Evolutionary conservation across 306 rosid species (phyloP).

Genomic region (Inga leiocalycina): DNA sequence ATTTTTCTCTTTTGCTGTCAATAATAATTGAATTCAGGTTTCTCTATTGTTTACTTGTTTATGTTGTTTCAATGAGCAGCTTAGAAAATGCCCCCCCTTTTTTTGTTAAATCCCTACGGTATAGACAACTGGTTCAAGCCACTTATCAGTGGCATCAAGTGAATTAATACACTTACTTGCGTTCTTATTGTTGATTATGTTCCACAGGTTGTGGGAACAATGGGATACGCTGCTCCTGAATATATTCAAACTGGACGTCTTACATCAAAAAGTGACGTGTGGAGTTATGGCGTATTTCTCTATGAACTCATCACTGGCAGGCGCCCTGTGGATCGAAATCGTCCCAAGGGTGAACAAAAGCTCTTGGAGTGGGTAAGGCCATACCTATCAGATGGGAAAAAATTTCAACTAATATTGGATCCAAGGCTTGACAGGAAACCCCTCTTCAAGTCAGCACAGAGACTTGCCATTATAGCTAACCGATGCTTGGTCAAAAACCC

Average conservation of each 20-base stretch:
- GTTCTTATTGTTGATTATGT: constrained; percentile 37
- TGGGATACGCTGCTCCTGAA: constrained; percentile 99
- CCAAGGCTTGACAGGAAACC: constrained; percentile 85
- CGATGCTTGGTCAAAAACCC: constrained; percentile 78
- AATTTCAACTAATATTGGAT: constrained; percentile 79
- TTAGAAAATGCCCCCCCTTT: not conserved
- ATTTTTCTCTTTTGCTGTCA: constrained; percentile 16
- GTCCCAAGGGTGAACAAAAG: constrained; percentile 94
- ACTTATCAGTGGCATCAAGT: constrained; percentile 10
- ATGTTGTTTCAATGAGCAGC: constrained; percentile 21
- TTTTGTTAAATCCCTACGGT: constrained; percentile 4
- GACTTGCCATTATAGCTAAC: constrained; percentile 77
- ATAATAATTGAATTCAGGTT: not conserved
- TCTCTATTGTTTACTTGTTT: constrained; percentile 12
- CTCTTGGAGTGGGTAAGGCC: constrained; percentile 96
- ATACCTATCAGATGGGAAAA: constrained; percentile 70
- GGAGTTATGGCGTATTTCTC: constrained; percentile 96
- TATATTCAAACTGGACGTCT: constrained; percentile 91
- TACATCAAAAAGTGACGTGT: constrained; percentile 82
- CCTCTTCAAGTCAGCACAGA: constrained; percentile 66
- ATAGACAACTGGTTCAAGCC: not conserved
- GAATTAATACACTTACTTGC: constrained; percentile 23
- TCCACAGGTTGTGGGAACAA: constrained; percentile 89
- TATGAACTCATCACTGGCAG: constrained; percentile 96
- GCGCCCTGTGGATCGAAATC: constrained; percentile 81